Conservation (phyloP, 2,329 filamentous ascomycete genomes). For the Fusarium scirpi region DNA sequence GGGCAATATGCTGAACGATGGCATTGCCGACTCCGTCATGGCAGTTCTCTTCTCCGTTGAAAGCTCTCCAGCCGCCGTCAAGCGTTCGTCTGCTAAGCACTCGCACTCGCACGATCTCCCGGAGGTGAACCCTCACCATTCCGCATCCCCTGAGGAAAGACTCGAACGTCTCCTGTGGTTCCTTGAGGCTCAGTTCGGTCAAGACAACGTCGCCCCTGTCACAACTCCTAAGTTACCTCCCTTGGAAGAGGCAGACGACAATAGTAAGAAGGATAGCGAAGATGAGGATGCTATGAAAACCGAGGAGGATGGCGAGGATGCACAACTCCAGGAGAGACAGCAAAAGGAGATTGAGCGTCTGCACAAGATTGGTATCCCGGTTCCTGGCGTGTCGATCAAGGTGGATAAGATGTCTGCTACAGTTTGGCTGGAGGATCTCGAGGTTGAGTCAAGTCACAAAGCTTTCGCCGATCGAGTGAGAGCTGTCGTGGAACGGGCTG, state of each 20-base stretch:
- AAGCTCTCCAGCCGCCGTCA: slow-evolving; percentile 93
- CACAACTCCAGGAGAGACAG: slow-evolving; percentile 66
- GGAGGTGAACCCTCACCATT: slow-evolving; percentile 76
- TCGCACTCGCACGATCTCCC: slow-evolving; percentile 58
- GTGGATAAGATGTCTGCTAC: slow-evolving; percentile 89
- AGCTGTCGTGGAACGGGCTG: slow-evolving; percentile 88
- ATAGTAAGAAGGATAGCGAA: slow-evolving; percentile 51
- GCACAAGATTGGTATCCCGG: slow-evolving; percentile 86
- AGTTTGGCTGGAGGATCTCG: slow-evolving; percentile 91
- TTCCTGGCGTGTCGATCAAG: slow-evolving; percentile 87
- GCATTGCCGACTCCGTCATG: slow-evolving; percentile 97
- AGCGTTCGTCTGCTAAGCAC: slow-evolving; percentile 65
- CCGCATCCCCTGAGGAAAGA: slow-evolving; percentile 78
- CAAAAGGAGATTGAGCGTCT: slow-evolving; percentile 80
- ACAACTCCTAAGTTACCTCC: slow-evolving; percentile 69
- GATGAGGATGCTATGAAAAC: slow-evolving; percentile 54
- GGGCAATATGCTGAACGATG: slow-evolving; percentile 96
- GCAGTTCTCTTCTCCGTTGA: slow-evolving; percentile 92
- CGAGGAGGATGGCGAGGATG: slow-evolving; percentile 54
- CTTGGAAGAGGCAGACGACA: slow-evolving; percentile 52
- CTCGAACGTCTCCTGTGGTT: slow-evolving; percentile 92
- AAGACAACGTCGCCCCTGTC: slow-evolving; percentile 83
- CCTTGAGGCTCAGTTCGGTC: slow-evolving; percentile 95
- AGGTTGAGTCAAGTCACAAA: slow-evolving; percentile 86
- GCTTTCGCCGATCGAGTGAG: slow-evolving; percentile 86